These are phyloP conservation scores for Edaphochlamys debaryana DNA, from an alignment of 139 green algal species.

Conservation along the genomic window DNA sequence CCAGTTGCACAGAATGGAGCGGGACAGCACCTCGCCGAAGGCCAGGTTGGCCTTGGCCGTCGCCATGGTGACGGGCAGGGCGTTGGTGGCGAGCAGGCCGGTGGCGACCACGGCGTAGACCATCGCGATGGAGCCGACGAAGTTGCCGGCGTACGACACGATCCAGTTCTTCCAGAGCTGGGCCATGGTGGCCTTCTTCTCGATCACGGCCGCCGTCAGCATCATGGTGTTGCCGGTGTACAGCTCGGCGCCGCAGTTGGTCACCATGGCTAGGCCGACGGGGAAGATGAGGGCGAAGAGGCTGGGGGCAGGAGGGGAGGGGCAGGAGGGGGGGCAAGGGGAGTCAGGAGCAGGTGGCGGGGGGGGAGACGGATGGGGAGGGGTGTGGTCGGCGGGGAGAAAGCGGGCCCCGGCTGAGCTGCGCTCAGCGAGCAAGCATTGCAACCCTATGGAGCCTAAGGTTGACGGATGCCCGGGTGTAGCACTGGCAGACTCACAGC, in stretches of 20 bases:
- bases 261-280: conserved; percentile 73
- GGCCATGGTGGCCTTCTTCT: conserved; percentile 57
- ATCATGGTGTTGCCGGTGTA: conserved; percentile 89
- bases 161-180: conserved; percentile 82
- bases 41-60: conserved; percentile 52
- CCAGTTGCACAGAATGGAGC: conserved; percentile 59
- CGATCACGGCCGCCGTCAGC: conserved; percentile 69
- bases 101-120: conserved; percentile 67
- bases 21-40: conserved; percentile 43
- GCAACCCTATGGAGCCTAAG: too few relatives aligned
- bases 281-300: conserved; percentile 74
- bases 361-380: too few relatives aligned
- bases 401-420: too few relatives aligned
- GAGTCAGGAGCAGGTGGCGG: too few relatives aligned
- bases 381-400: too few relatives aligned
- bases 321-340: too few relatives aligned
- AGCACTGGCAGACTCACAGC: too few relatives aligned
- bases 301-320: not conserved
- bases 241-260: conserved; percentile 82
- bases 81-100: conserved; percentile 64
- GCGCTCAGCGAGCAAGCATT: too few relatives aligned
- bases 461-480: too few relatives aligned
- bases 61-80: conserved; percentile 56
- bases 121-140: conserved; percentile 79
- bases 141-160: conserved; percentile 82